Conservation (phyloP, 805 yeast species). For the Jamesozyma rosinii region DNA sequence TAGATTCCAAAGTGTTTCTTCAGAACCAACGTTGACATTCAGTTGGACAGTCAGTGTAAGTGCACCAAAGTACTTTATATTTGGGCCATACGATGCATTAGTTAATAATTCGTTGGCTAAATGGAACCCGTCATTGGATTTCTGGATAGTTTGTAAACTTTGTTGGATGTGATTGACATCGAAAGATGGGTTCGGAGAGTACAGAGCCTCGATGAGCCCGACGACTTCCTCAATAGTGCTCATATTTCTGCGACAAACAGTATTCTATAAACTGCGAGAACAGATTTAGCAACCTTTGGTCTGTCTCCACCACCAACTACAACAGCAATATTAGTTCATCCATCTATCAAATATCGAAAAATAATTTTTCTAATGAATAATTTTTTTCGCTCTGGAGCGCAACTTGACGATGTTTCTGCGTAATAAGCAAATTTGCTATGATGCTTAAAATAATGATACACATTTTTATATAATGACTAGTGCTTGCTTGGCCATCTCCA, state of each 20-base stretch:
- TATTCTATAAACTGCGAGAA: not conserved
- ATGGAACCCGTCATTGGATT: conserved; percentile 22
- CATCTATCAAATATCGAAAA: too few species aligned
- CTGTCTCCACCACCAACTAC: too few species aligned
- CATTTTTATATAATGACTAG: conserved; percentile 18
- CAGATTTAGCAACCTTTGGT: not conserved
- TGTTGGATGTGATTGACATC: conserved; percentile 27
- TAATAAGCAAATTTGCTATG: too few species aligned
- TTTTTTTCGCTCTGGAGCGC: not conserved
- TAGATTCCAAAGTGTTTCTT: conserved; percentile 15
- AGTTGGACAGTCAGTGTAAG: conserved; percentile 29
- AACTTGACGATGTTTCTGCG: too few species aligned
- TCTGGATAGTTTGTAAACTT: conserved; percentile 24
- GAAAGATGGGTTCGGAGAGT: conserved; percentile 21
- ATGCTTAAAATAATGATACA: too few species aligned
- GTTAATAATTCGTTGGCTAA: conserved; percentile 23
- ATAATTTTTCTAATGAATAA: too few species aligned
- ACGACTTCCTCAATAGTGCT: conserved; percentile 15
- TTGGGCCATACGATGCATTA: conserved; percentile 14
- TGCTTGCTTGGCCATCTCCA: conserved; percentile 29
- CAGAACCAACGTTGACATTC: conserved; percentile 13
- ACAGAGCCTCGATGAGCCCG: conserved; percentile 21
- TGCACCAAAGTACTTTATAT: conserved; percentile 31
- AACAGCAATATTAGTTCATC: too few species aligned
- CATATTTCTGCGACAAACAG: conserved; percentile 1